phyloP scores from a whole-genome alignment of 2,329 filamentous ascomycete genomes.

The Nakataea oryzae region DNA sequence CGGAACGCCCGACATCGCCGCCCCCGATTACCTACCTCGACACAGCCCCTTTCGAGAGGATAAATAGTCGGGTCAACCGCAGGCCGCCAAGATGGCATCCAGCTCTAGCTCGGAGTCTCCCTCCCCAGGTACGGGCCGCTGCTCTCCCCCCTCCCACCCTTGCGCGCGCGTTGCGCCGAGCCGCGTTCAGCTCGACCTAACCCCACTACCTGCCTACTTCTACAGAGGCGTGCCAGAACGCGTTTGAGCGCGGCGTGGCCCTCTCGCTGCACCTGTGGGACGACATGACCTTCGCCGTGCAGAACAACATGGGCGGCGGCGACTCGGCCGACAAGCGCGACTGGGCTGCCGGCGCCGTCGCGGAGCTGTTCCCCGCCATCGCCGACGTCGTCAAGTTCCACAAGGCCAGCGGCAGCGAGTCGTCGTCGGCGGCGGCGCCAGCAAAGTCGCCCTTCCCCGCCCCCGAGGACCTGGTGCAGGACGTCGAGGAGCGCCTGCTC shows the following conservation, averaged over 20 bases:
- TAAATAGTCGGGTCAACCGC: not conserved
- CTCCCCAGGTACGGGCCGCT: conserved; percentile 1
- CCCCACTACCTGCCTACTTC: conserved; percentile 1
- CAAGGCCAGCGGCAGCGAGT: conserved; percentile 7
- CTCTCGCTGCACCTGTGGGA: conserved; percentile 82
- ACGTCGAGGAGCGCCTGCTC: conserved; percentile 75
- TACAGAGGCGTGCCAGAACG: conserved; percentile 44
- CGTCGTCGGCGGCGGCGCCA: conserved; percentile 8
- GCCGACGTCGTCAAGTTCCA: conserved; percentile 19
- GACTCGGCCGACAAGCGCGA: conserved; percentile 81
- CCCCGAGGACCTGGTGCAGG: conserved; percentile 52
- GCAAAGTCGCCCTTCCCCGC: conserved; percentile 13
- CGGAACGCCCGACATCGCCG: no score
- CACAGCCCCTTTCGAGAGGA: not conserved
- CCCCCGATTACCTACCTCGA: not conserved
- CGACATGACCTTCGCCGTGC: conserved; percentile 75
- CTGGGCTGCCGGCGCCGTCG: conserved; percentile 86
- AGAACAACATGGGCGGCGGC: conserved; percentile 80
- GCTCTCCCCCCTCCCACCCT: not conserved
- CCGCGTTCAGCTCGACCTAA: not conserved
- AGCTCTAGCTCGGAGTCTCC: not conserved
- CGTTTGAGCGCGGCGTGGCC: conserved; percentile 81
- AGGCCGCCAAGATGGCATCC: conserved; percentile 1
- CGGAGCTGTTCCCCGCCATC: conserved; percentile 69
- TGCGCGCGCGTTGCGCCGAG: not conserved